Percentiles rank a stretch among this genome's conserved stretches.
Evolutionary conservation across 352 stramenopile genomes (phyloP).

Genomic region (Thalassiosira allenii): DNA sequence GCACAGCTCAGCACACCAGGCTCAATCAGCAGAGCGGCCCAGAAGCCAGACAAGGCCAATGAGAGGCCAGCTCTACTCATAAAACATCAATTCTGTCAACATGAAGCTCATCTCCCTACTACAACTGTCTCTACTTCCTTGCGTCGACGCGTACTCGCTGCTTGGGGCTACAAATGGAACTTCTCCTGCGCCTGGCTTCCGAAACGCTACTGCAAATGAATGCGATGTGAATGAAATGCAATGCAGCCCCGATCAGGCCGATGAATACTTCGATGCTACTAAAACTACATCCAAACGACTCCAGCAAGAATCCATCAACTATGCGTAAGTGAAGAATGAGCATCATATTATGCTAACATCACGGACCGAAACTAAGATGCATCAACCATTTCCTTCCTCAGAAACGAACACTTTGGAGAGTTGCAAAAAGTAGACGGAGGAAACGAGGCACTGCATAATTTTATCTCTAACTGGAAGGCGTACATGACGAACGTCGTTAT

Average conservation of each 20-base stretch:
- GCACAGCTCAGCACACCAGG: too few species aligned
- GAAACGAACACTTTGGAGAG: neutral
- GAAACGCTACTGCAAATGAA: neutral
- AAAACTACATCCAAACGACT: too few species aligned
- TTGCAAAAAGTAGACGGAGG: neutral
- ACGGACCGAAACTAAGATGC: neutral
- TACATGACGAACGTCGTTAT: conserved; percentile 3
- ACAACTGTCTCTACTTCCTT: too few species aligned
- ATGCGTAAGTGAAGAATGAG: neutral
- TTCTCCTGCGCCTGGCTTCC: too few species aligned
- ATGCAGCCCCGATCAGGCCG: neutral
- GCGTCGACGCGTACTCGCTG: too few species aligned
- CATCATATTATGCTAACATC: neutral
- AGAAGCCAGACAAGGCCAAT: too few species aligned
- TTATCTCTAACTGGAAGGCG: conserved; percentile 2
- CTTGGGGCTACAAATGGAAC: too few species aligned
- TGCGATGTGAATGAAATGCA: neutral
- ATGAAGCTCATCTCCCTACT: too few species aligned
- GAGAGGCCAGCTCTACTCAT: too few species aligned
- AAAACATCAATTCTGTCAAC: too few species aligned
- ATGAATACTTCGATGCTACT: neutral
- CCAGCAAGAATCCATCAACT: neutral
- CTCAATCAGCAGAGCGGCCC: too few species aligned
- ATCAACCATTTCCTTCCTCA: neutral
- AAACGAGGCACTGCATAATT: neutral